Percentiles rank a stretch among this genome's conserved stretches.
These are phyloP conservation scores for Komagataea norvegica DNA, from an alignment of 1,139 yeast species.

Conservation along the genomic window DNA sequence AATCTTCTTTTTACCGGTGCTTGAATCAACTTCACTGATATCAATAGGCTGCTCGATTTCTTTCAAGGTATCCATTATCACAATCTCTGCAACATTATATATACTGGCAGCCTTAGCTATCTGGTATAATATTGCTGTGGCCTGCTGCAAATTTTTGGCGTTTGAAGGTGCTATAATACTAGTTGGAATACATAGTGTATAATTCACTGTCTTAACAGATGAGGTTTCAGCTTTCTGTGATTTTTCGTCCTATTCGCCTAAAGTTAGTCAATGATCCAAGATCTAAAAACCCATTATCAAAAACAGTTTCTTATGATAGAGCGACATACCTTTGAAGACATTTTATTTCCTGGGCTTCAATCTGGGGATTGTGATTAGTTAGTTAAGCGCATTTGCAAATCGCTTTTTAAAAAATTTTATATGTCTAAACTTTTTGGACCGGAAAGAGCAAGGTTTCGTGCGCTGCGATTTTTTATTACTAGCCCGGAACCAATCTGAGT, in stretches of 20 bases:
- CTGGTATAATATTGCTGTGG: conserved; percentile 69
- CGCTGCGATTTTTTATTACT: too few species aligned
- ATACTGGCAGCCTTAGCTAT: conserved; percentile 70
- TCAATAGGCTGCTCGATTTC: conserved; percentile 29
- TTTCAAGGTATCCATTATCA: conserved; percentile 49
- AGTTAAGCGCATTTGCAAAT: not conserved
- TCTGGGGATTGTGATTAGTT: too few species aligned
- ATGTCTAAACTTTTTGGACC: not conserved
- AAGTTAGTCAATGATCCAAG: too few species aligned
- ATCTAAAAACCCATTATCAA: too few species aligned
- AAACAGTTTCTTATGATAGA: not conserved
- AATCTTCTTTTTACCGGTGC: conserved; percentile 32
- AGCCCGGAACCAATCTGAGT: too few species aligned
- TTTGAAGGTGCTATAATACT: conserved; percentile 46
- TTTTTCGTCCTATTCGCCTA: too few species aligned
- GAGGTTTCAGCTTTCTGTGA: not conserved
- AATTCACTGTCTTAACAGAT: conserved; percentile 25
- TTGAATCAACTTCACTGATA: conserved; percentile 11
- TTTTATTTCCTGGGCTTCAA: too few species aligned
- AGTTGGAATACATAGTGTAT: conserved; percentile 63
- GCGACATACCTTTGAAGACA: conserved; percentile 35
- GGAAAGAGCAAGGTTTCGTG: conserved; percentile 1
- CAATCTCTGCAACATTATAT: conserved; percentile 67
- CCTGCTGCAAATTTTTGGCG: conserved; percentile 66
- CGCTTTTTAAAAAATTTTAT: not conserved